Evolutionary conservation across 495 filamentous ascomycete genomes (phyloP).

Genomic region (Podospora appendiculata): DNA sequence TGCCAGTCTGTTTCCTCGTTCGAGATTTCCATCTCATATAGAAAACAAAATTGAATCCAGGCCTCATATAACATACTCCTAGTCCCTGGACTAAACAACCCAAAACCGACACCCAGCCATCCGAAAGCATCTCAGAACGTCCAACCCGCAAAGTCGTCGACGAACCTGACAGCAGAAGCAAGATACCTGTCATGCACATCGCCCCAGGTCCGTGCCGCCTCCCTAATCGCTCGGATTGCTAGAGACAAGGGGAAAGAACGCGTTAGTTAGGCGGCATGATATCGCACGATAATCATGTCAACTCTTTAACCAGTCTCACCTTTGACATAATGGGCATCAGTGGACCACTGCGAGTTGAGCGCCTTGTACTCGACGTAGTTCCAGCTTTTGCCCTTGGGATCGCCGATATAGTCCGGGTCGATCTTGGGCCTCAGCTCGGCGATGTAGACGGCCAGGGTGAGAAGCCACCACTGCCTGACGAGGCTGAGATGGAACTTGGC

Average conservation of each 20-base stretch:
- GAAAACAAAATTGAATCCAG: no score
- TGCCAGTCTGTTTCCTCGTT: no score
- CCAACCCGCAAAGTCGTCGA: constrained; percentile 74
- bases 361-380: constrained; percentile 62
- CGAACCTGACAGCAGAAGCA: constrained; percentile 72
- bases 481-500: constrained; percentile 61
- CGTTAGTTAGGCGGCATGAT: neutral
- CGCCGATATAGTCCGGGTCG: constrained; percentile 54
- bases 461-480: constrained; percentile 81
- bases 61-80: no score
- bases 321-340: constrained; percentile 80
- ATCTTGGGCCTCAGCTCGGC: constrained; percentile 65
- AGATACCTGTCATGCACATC: constrained; percentile 71
- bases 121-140: no score
- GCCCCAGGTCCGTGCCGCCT: constrained; percentile 73
- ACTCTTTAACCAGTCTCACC: constrained; percentile 24
- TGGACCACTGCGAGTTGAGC: constrained; percentile 52
- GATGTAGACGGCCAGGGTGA: constrained; percentile 71
- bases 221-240: constrained; percentile 66
- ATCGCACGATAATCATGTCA: neutral
- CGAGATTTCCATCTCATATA: no score
- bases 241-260: constrained; percentile 4
- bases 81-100: no score
- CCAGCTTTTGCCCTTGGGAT: constrained; percentile 63
- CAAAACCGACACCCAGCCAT: no score